Evolutionary conservation across 192 early-diverging fungal genomes (phyloP), one percentile per base, ranked within the genome.

Genomic region (Umbelopsis sp.): DNA sequence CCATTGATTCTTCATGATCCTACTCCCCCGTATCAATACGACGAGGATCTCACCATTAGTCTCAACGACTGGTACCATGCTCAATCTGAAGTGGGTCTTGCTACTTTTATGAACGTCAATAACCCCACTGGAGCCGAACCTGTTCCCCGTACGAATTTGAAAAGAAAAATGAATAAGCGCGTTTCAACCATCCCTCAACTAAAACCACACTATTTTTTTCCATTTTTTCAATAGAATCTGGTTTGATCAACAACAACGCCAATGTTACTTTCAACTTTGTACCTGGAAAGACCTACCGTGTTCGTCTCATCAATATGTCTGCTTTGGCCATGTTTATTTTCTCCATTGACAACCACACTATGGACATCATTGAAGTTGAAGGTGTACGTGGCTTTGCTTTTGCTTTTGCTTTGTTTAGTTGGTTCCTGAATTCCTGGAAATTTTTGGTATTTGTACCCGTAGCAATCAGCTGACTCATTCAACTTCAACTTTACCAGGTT

Each of bases 91-190:
- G 72, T 68, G 10, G 71, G 90, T 32, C 22, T 91, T 22, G 68
- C 65, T 24, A 68, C 82, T 11, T 94, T 90, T 72, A 45, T 92
- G 71, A 87, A 83, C 77, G 84, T 87, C 71, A 84, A 83, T 71
- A 93, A 94, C 77, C 91, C 91, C 2, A 85, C 85, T 29, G 91
- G 91, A 21, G 88, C 87, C 6, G 91, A 94, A 71, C 92, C 92
- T n/a, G 83, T 89, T 2, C 91, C 92, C 45, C 77, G 45, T 76
- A 80, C 36, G 77, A 45, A 31, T 56, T 29, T 43, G 20, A 25
- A 14, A 22, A 32, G 25, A 22, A 31, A 22, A 45, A 41, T 11
- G n/a, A n/a, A 3, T 41, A 6, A 41, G 12, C 38, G 38, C 38
- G 7, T 41, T 11, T 38, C 8, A 38, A 38, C 36, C 36, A 38